Conservation (phyloP, 2,329 filamentous ascomycete species). For the Colletotrichum siamense region DNA sequence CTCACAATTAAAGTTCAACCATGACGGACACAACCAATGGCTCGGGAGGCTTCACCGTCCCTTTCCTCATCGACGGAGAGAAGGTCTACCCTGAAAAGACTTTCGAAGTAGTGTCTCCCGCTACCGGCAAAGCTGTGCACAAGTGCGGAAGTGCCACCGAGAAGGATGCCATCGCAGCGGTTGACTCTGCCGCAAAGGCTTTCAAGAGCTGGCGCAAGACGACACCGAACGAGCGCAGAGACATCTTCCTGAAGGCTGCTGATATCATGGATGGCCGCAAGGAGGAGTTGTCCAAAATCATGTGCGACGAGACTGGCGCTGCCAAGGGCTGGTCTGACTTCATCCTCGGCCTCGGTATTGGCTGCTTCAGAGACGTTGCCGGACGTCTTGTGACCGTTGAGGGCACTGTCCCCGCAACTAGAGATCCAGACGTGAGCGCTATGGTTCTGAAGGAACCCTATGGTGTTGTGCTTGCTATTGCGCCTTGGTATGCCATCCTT, state of each 20-base stretch:
- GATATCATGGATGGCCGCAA: constrained; percentile 59
- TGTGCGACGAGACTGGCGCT: constrained; percentile 45
- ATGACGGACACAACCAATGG: constrained; percentile 4
- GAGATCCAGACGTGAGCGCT: constrained; percentile 54
- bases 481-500: constrained; percentile 69
- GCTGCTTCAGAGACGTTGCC: constrained; percentile 42
- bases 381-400: constrained; percentile 37
- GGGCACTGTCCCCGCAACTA: constrained; percentile 35
- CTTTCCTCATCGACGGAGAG: constrained; percentile 49
- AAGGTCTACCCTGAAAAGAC: constrained; percentile 52
- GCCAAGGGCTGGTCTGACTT: constrained; percentile 32
- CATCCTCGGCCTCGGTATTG: constrained; percentile 36
- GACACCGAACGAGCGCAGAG: constrained; percentile 60
- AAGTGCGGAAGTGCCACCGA: constrained; percentile 61
- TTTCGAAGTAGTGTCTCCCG: constrained; percentile 63
- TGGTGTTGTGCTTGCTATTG: constrained; percentile 80
- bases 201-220: constrained; percentile 68
- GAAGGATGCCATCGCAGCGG: constrained; percentile 55
- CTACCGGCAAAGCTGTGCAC: constrained; percentile 56
- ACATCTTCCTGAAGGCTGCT: constrained; percentile 67
- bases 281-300: constrained; percentile 60
- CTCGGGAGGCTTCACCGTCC: constrained; percentile 29
- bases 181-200: constrained; percentile 58
- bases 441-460: constrained; percentile 74
- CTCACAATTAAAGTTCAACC: neutral